Percentiles rank a stretch among this genome's conserved stretches.
phyloP scores from a whole-genome alignment of 805 yeast species.

The Sugiyamaella chiloensis region DNA sequence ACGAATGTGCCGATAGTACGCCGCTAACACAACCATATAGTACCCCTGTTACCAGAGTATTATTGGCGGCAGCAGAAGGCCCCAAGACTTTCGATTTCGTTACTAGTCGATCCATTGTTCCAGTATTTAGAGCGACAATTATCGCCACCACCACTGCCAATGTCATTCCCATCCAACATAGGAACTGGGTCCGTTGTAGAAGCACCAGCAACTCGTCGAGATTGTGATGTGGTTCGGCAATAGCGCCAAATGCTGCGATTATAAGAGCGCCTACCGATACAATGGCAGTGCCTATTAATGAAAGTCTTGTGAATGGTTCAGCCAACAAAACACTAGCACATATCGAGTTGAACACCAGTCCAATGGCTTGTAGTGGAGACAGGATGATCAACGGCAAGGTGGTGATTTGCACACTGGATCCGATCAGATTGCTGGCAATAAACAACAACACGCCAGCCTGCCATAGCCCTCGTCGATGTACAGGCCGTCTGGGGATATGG shows the following conservation, averaged over 20 bases:
- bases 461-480: constrained; percentile 56
- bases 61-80: background rate
- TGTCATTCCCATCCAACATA: constrained; percentile 52
- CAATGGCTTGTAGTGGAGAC: constrained; percentile 81
- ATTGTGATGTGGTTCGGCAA: constrained; percentile 51
- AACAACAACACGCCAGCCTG: constrained; percentile 68
- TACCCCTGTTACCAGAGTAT: constrained; percentile 48
- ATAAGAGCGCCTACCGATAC: constrained; percentile 72
- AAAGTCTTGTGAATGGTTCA: constrained; percentile 59
- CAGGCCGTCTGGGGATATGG: constrained; percentile 33
- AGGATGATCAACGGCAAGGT: constrained; percentile 77
- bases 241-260: constrained; percentile 70
- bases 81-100: no score
- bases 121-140: constrained; percentile 18
- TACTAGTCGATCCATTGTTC: constrained; percentile 5
- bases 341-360: constrained; percentile 80
- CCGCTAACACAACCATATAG: constrained; percentile 70
- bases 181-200: constrained; percentile 45
- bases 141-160: constrained; percentile 31
- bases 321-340: constrained; percentile 64
- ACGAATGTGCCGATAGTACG: constrained; percentile 77
- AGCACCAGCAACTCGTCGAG: constrained; percentile 46
- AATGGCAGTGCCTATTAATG: constrained; percentile 62
- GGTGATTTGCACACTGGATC: constrained; percentile 78
- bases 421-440: constrained; percentile 69